A percentile compares a stretch with the other conserved stretches of the same genome.
Evolutionary conservation across 2,329 filamentous ascomycete genomes (phyloP).

Genomic region (Teratosphaeria nubilosa): DNA sequence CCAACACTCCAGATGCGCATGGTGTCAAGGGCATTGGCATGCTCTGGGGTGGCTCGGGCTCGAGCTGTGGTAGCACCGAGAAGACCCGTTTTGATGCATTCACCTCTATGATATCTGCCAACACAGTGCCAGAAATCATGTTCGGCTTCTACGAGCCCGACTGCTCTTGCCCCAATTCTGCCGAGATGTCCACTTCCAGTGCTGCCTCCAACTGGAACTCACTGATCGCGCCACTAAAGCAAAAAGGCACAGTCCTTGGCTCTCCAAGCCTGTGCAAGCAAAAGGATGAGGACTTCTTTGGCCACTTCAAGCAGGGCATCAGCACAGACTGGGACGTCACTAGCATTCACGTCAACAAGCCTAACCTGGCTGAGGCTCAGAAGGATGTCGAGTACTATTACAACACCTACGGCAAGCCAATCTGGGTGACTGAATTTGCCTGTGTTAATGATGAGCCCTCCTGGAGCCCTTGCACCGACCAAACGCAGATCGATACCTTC

Average conservation of each 20-base stretch:
- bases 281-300: conserved; percentile 18
- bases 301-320: conserved; percentile 12
- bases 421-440: conserved; percentile 20
- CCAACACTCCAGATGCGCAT: conserved; percentile 11
- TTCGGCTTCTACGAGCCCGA: conserved; percentile 25
- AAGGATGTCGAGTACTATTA: conserved; percentile 19
- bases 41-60: conserved; percentile 17
- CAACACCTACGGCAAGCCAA: conserved; percentile 16
- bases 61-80: conserved; percentile 6
- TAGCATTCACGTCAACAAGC: conserved; percentile 22
- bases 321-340: conserved; percentile 17
- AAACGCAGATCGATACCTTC: conserved; percentile 14
- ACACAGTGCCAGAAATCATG: conserved; percentile 15
- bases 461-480: conserved; percentile 16
- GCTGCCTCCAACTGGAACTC: conserved; percentile 15
- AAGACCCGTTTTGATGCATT: conserved; percentile 11
- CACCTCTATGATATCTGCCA: conserved; percentile 9
- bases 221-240: conserved; percentile 15
- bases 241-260: conserved; percentile 18
- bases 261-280: conserved; percentile 22
- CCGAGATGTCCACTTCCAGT: conserved; percentile 12
- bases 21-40: conserved; percentile 17
- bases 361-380: conserved; percentile 12
- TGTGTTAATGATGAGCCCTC: conserved; percentile 14
- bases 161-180: conserved; percentile 15